These are phyloP conservation scores for Colletotrichum sp. DNA, from an alignment of 2,329 filamentous ascomycete species.

Conservation along the genomic window DNA sequence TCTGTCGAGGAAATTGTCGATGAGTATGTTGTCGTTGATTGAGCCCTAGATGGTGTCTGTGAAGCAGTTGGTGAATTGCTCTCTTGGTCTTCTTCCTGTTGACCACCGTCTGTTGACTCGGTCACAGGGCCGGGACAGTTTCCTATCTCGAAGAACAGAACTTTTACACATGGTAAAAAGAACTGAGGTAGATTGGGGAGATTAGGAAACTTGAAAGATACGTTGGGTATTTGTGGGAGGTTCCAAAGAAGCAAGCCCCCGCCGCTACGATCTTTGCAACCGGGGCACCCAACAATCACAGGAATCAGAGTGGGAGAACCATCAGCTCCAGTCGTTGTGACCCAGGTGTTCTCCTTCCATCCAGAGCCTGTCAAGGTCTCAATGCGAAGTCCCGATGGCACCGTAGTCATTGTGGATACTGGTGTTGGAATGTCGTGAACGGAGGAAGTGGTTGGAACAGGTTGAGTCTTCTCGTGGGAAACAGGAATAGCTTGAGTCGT, in stretches of 20 bases:
- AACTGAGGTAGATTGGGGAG: neutral
- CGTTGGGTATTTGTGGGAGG: neutral
- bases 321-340: neutral
- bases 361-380: neutral
- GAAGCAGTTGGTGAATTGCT: neutral
- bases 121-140: neutral
- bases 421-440: rapidly evolving
- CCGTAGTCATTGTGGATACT: neutral
- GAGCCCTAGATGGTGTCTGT: rapidly evolving
- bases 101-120: neutral
- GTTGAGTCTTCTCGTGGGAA: neutral
- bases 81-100: rapidly evolving
- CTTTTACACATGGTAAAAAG: neutral
- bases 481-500: rapidly evolving
- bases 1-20: neutral
- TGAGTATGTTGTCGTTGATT: rapidly evolving
- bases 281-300: neutral
- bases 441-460: neutral
- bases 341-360: neutral
- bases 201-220: neutral
- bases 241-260: neutral
- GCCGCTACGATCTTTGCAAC: neutral
- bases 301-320: neutral
- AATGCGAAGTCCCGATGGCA: rapidly evolving
- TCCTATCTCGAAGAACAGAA: neutral